Evolutionary conservation across 371 early-diverging fungal genomes (phyloP).

Genomic region (Mucor mucedo): DNA sequence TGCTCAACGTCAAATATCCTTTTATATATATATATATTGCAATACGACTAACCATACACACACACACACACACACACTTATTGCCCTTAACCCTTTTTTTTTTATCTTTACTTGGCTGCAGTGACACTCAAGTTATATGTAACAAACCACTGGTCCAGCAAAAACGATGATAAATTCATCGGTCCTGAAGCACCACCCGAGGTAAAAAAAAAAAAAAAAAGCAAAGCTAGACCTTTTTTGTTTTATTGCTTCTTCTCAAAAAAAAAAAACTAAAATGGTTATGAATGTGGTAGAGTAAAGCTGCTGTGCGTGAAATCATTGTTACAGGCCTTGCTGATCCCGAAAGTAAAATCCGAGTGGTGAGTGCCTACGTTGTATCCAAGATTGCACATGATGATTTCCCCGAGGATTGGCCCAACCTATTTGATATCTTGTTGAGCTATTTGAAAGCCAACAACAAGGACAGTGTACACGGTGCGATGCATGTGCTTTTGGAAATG

Average conservation of each 20-base stretch:
- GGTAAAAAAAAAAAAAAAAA: slow-evolving; percentile 29
- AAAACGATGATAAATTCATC: slow-evolving; percentile 60
- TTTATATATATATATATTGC: slow-evolving; percentile 27
- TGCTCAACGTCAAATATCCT: slow-evolving; percentile 80
- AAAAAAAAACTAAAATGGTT: neutral
- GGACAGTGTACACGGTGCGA: slow-evolving; percentile 84
- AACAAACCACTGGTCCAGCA: slow-evolving; percentile 78
- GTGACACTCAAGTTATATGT: slow-evolving; percentile 79
- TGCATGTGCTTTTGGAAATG: slow-evolving; percentile 88
- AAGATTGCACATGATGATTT: slow-evolving; percentile 92
- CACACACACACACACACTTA: neutral
- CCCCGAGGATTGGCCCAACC: slow-evolving; percentile 94
- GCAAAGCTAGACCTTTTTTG: neutral
- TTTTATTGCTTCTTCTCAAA: too few relatives aligned
- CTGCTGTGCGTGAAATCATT: slow-evolving; percentile 55
- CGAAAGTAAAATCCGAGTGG: slow-evolving; percentile 66
- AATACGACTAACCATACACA: neutral
- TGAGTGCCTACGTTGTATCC: slow-evolving; percentile 82
- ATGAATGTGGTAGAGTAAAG: slow-evolving; percentile 44
- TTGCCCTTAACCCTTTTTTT: slow-evolving; percentile 34
- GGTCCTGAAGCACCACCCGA: slow-evolving; percentile 63
- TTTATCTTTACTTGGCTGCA: slow-evolving; percentile 65
- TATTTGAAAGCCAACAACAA: slow-evolving; percentile 70
- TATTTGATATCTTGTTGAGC: slow-evolving; percentile 78
- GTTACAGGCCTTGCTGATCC: slow-evolving; percentile 62